phyloP scores from a whole-genome alignment of 164 flowering plant genomes.

The Warburgia ugandensis region DNA sequence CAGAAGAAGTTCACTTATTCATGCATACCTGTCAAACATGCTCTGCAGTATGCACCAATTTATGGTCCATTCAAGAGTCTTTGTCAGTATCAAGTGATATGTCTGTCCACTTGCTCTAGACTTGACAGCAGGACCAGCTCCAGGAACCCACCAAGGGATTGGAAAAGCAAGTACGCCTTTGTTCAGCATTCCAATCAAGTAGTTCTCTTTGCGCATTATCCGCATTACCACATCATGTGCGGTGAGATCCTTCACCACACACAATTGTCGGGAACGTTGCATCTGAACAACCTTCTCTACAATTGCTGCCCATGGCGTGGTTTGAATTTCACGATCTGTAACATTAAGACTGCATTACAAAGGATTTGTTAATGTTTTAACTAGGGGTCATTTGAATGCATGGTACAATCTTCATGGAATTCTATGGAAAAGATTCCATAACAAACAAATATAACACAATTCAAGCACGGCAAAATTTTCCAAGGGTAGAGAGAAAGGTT shows the following conservation, averaged over 20 bases:
- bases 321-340: conserved; percentile 80
- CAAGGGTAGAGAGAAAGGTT: too few relatives aligned
- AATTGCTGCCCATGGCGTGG: conserved; percentile 86
- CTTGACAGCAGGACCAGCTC: conserved; percentile 74
- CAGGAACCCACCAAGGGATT: conserved; percentile 81
- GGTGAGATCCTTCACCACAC: conserved; percentile 88
- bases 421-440: too few relatives aligned
- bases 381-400: too few relatives aligned
- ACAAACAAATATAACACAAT: too few relatives aligned
- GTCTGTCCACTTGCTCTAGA: conserved; percentile 39
- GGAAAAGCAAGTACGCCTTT: conserved; percentile 93
- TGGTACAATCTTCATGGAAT: too few relatives aligned
- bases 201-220: conserved; percentile 97
- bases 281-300: conserved; percentile 78
- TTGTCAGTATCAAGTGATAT: conserved; percentile 57
- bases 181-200: conserved; percentile 94
- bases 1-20: too few relatives aligned
- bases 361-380: not conserved
- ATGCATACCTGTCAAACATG: conserved; percentile 99
- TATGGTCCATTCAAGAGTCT: conserved; percentile 93
- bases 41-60: conserved; percentile 97
- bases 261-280: conserved; percentile 69
- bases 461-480: too few relatives aligned
- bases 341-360: conserved; percentile 69
- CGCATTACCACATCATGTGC: conserved; percentile 95